A percentile compares a stretch with the other conserved stretches of the same genome.
Evolutionary conservation across 2,329 filamentous ascomycete species (phyloP).

Genomic region (Peltaster fructicola): DNA sequence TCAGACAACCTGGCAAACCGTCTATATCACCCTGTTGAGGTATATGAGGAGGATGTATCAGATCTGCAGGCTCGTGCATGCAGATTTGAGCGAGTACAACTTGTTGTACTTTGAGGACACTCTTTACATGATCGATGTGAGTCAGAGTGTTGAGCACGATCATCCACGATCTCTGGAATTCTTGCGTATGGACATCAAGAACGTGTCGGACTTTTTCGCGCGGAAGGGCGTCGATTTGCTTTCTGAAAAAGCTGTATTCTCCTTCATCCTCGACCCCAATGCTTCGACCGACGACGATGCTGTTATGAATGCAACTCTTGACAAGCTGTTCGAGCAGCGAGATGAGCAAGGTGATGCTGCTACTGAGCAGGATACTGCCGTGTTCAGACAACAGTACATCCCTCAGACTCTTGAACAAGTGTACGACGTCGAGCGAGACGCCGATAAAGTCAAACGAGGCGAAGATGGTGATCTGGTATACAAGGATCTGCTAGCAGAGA

Average conservation of each 20-base stretch:
- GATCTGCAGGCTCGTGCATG: slow-evolving; percentile 78
- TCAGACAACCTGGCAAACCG: slow-evolving; percentile 52
- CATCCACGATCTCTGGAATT: slow-evolving; percentile 88
- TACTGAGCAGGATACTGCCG: slow-evolving; percentile 62
- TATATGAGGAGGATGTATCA: slow-evolving; percentile 93
- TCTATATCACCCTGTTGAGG: slow-evolving; percentile 70
- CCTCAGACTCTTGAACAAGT: slow-evolving; percentile 91
- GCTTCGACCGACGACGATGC: slow-evolving; percentile 41
- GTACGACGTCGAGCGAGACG: slow-evolving; percentile 87
- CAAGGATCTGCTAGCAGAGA: slow-evolving; percentile 57
- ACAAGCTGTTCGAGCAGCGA: slow-evolving; percentile 46
- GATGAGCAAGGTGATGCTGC: slow-evolving; percentile 29
- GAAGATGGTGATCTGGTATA: slow-evolving; percentile 68
- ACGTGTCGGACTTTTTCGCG: slow-evolving; percentile 82
- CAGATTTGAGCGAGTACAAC: slow-evolving; percentile 96
- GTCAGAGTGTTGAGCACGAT: slow-evolving; percentile 91
- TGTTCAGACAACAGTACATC: slow-evolving; percentile 92
- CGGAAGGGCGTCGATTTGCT: slow-evolving; percentile 69
- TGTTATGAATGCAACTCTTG: slow-evolving; percentile 42
- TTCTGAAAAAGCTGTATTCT: slow-evolving; percentile 61
- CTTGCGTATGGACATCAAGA: slow-evolving; percentile 96
- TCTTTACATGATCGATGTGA: slow-evolving; percentile 92
- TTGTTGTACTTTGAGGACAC: slow-evolving; percentile 69
- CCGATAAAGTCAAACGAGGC: slow-evolving; percentile 55
- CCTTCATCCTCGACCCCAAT: slow-evolving; percentile 54